These are phyloP conservation scores for Meyerozyma carpophila DNA, from an alignment of 1,139 yeast species.

Conservation along the genomic window DNA sequence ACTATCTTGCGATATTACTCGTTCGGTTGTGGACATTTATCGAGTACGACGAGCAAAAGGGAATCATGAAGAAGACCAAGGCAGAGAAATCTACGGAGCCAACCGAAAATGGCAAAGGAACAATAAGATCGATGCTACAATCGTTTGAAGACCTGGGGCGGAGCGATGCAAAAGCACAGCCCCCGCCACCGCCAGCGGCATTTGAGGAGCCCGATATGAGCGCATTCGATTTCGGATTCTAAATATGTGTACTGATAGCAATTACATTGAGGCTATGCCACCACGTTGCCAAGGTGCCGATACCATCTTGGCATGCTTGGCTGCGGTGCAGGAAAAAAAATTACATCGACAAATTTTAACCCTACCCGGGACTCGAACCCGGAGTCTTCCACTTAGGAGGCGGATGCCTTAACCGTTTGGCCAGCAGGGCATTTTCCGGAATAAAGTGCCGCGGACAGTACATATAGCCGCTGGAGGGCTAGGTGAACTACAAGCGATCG, in stretches of 20 bases:
- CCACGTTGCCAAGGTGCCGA: not conserved
- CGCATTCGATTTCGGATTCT: constrained; percentile 61
- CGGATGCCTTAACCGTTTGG: constrained; percentile 94
- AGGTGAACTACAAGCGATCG: not conserved
- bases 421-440: constrained; percentile 57
- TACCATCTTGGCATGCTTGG: too few relatives aligned
- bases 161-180: constrained; percentile 14
- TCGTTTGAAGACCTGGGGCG: constrained; percentile 7
- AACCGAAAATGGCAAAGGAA: constrained; percentile 3
- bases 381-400: constrained; percentile 96
- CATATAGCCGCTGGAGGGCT: not conserved
- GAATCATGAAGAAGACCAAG: constrained; percentile 6
- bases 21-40: constrained; percentile 67
- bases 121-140: constrained; percentile 4
- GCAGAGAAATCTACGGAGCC: constrained; percentile 4
- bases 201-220: constrained; percentile 81
- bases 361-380: constrained; percentile 97
- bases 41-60: constrained; percentile 12
- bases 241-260: not conserved
- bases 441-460: not conserved
- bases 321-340: too few relatives aligned
- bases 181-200: constrained; percentile 45
- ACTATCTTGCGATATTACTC: constrained; percentile 60
- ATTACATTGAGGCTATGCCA: not conserved
- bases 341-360: constrained; percentile 24